Conservation (phyloP, 1,284 basidiomycete genomes). For the Irpex sp. region DNA sequence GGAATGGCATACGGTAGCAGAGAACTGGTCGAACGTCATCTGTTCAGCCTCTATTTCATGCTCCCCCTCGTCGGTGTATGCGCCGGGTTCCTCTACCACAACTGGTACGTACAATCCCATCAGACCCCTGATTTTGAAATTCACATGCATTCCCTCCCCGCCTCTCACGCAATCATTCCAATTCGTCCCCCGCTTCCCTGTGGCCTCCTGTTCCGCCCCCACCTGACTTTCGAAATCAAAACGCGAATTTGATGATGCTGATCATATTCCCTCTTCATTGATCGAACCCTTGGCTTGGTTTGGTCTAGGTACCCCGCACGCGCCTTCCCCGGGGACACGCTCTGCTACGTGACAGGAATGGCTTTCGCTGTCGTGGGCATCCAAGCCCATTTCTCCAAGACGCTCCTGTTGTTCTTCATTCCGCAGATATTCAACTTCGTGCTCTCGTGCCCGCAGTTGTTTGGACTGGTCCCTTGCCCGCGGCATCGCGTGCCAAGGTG, state of each 20-base stretch:
- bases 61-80: conserved; percentile 91
- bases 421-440: conserved; percentile 99
- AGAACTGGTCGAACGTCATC: conserved; percentile 86
- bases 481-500: conserved; percentile 90
- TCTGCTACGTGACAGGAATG: conserved; percentile 98
- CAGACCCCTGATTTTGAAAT: not conserved
- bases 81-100: conserved; percentile 87
- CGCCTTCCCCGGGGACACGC: conserved; percentile 95
- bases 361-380: conserved; percentile 95
- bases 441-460: conserved; percentile 92
- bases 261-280: not conserved
- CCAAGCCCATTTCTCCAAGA: conserved; percentile 97
- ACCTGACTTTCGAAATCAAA: not conserved
- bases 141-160: not conserved
- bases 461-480: conserved; percentile 91
- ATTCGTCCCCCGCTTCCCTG: not conserved
- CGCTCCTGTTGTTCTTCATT: conserved; percentile 92
- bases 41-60: conserved; percentile 97
- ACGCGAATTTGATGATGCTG: conserved; percentile 1
- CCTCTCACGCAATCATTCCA: not conserved
- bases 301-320: conserved; percentile 89
- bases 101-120: conserved; percentile 62
- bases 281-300: not conserved
- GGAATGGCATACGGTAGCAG: conserved; percentile 84
- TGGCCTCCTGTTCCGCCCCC: not conserved